phyloP scores from a whole-genome alignment of 352 stramenopile genomes.

The Phytophthora litchii region DNA sequence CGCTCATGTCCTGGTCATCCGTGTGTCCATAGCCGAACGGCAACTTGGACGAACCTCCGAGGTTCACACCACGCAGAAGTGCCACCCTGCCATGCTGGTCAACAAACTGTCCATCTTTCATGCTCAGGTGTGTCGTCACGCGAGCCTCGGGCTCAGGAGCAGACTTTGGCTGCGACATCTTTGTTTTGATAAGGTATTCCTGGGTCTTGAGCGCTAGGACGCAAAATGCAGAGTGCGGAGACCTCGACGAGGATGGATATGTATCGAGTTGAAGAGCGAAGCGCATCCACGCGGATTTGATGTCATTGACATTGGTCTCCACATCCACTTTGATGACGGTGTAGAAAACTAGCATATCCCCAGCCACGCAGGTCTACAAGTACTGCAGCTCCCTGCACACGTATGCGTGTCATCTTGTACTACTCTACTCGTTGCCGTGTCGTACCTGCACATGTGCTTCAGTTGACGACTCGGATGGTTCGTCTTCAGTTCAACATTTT shows the following conservation, averaged over 20 bases:
- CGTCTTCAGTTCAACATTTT: conserved; percentile 18
- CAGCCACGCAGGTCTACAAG: too few relatives aligned
- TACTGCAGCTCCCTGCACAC: not conserved
- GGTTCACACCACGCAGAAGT: conserved; percentile 68
- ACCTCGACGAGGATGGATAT: conserved; percentile 3
- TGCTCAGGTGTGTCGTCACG: conserved; percentile 37
- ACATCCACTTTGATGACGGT: conserved; percentile 25
- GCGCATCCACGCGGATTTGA: conserved; percentile 26
- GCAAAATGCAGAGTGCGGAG: conserved; percentile 21
- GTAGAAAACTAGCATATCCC: too few relatives aligned
- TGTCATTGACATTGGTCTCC: conserved; percentile 8
- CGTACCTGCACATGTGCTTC: too few relatives aligned
- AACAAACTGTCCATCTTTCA: conserved; percentile 58
- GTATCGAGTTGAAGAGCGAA: conserved; percentile 27
- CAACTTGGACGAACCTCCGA: conserved; percentile 73
- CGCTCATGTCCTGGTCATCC: conserved; percentile 28
- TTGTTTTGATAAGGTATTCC: conserved; percentile 3
- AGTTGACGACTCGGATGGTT: not conserved
- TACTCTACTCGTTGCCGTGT: too few relatives aligned
- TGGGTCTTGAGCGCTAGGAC: conserved; percentile 17
- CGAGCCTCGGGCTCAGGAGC: conserved; percentile 15
- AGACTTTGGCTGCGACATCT: conserved; percentile 25
- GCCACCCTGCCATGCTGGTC: conserved; percentile 55
- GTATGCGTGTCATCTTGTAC: conserved; percentile 5
- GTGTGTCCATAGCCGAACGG: conserved; percentile 42